Conservation (phyloP, 1,284 basidiomycete genomes). For the Agaricales sp. region DNA sequence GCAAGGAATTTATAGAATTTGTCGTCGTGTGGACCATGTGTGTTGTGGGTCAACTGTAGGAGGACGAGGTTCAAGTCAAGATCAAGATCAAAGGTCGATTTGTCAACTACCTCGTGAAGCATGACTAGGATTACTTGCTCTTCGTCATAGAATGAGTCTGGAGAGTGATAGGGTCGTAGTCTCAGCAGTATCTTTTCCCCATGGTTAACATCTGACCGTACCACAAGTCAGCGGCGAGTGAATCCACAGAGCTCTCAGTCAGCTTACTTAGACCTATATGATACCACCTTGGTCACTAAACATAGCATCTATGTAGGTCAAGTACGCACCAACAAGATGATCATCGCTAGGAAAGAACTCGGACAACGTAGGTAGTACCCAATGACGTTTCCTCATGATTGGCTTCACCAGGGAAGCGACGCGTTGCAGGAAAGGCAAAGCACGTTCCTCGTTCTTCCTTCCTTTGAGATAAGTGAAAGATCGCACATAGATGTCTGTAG, state of each 20-base stretch:
- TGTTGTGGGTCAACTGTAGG: slow-evolving; percentile 73
- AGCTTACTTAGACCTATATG: slow-evolving; percentile 15
- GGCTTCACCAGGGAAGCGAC: slow-evolving; percentile 80
- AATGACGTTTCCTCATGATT: slow-evolving; percentile 76
- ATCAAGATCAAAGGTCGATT: slow-evolving; percentile 1
- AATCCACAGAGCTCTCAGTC: slow-evolving; percentile 22
- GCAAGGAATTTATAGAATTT: slow-evolving; percentile 73
- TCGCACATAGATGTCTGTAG: slow-evolving; percentile 40
- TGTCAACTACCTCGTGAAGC: slow-evolving; percentile 74
- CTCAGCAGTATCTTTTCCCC: slow-evolving; percentile 77
- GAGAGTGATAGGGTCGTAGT: slow-evolving; percentile 58
- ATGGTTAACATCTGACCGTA: slow-evolving; percentile 54
- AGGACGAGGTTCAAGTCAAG: background rate
- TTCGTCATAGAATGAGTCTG: slow-evolving; percentile 66
- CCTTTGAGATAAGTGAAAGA: slow-evolving; percentile 61
- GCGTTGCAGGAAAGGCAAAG: slow-evolving; percentile 57
- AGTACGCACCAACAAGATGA: slow-evolving; percentile 56
- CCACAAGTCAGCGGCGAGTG: slow-evolving; percentile 13
- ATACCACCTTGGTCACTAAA: slow-evolving; percentile 6
- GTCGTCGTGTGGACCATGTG: slow-evolving; percentile 80
- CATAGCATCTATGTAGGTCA: background rate
- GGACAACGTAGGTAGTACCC: slow-evolving; percentile 71
- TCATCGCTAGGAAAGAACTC: slow-evolving; percentile 80
- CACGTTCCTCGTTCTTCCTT: slow-evolving; percentile 47
- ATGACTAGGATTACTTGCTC: slow-evolving; percentile 69